phyloP scores from a whole-genome alignment of 2,329 filamentous ascomycete species.

The Aureobasidium sp. region DNA sequence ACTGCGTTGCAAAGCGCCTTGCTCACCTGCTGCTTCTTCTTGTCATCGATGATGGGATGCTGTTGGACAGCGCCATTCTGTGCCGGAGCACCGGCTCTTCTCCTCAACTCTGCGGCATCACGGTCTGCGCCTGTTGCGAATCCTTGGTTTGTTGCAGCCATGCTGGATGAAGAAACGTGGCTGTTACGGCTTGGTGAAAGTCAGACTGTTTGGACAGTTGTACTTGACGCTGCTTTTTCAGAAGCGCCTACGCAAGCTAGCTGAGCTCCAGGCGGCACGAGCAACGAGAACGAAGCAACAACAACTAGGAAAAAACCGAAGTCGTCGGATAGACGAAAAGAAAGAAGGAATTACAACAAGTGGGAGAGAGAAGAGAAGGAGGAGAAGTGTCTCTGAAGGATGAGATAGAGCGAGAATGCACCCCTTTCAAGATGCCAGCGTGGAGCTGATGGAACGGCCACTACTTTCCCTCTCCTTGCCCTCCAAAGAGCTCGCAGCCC shows the following conservation, averaged over 20 bases:
- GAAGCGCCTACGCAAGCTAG: conserved; percentile 12
- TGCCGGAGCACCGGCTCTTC: conserved; percentile 7
- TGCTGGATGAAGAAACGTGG: not conserved
- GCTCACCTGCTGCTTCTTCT: conserved; percentile 13
- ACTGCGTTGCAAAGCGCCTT: not conserved
- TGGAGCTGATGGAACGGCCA: conserved; percentile 13
- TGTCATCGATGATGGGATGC: conserved; percentile 8
- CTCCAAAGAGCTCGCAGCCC: not conserved
- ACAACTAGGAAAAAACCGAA: not conserved
- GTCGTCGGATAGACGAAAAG: conserved; percentile 5
- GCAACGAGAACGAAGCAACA: conserved; percentile 4
- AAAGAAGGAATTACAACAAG: conserved; percentile 9
- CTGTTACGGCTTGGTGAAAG: not conserved
- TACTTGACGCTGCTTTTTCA: not conserved
- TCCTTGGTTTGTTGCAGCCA: conserved; percentile 12
- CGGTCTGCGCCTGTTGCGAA: conserved; percentile 11
- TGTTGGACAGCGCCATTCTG: conserved; percentile 13
- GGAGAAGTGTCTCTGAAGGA: conserved; percentile 1
- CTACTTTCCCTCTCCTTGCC: not conserved
- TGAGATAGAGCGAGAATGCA: conserved; percentile 8
- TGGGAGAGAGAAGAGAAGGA: conserved; percentile 3
- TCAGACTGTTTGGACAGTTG: not conserved
- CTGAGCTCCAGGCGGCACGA: not conserved
- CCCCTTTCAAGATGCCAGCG: conserved; percentile 16
- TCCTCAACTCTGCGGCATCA: not conserved